Evolutionary conservation across 805 yeast species (phyloP), one percentile per base, ranked within the genome.

Genomic region (Candida coquimbonensis): DNA sequence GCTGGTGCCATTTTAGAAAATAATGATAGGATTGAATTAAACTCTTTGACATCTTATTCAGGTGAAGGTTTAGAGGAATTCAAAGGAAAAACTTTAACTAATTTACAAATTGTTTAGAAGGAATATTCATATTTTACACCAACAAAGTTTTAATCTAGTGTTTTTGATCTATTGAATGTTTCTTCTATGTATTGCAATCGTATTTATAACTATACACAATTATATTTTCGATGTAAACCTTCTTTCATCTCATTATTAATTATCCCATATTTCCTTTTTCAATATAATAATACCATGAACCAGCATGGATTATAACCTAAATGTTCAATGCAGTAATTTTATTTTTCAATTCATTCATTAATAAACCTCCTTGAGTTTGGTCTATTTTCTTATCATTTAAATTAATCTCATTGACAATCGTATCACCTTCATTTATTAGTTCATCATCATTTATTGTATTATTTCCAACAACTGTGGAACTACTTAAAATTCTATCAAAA

Each of bases 31-130:
- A 85, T 88, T 12, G 99, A 91, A 66, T 87, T 91, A 1, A 73
- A 80, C n/a, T 81, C 91, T 7, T 63, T 73, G 43, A 70, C 89
- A 7, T 81, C 91, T 54, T 91, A 90, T 56, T 65, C 69, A 16
- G 93, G 93, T 27, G 93, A 85, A 64, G 84, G 83, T 1, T 69
- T 86, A 43, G 80, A 75, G 42, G 61, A 63, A 46, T 79, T 74
- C 46, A 71, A 69, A 47, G 89, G 81, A 17, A 65, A 72, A 42
- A 39, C 52, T 3, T 70, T 69, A 34, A 52, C 51, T n/a, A 51
- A 61, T 42, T 53, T 57, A 26, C 50, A 52, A 35, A 53, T 64
- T 27, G 19, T 66, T 35, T 63, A 29, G 31, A 29, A 5, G 4
- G 13, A 29, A 29, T 29, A 9, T 7, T 5, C 6, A 13, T 29